Conservation (phyloP, 192 early-diverging fungal species). For the Geosiphon pyriformis region DNA sequence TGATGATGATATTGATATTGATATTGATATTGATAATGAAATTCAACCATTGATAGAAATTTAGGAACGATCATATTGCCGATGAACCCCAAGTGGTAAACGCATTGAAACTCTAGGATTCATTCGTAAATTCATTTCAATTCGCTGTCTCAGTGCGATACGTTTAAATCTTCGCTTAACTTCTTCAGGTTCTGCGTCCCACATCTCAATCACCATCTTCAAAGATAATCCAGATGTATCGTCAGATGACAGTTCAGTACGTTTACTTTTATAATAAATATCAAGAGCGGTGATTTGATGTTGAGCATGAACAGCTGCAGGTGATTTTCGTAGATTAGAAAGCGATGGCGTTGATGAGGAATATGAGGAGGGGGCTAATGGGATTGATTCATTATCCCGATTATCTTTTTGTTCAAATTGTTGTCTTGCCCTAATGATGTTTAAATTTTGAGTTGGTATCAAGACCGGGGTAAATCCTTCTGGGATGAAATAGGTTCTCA, state of each 20-base stretch:
- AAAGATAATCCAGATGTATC: background rate
- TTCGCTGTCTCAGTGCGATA: background rate
- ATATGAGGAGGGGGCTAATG: background rate
- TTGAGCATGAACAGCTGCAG: background rate
- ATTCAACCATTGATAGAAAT: too few species aligned
- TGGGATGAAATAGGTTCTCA: background rate
- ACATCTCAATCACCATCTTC: background rate
- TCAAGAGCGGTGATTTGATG: background rate
- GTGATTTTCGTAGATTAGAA: background rate
- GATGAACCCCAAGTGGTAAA: too few species aligned
- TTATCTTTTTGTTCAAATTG: background rate
- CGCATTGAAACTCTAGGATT: too few species aligned
- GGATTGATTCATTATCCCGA: background rate
- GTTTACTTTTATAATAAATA: background rate
- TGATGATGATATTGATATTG: too few species aligned
- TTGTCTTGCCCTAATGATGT: background rate
- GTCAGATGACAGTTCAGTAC: background rate
- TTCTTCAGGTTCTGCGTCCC: background rate
- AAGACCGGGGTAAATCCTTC: background rate
- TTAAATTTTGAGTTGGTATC: background rate
- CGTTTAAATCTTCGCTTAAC: background rate
- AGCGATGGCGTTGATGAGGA: background rate
- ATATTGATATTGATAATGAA: too few species aligned
- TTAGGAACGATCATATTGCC: too few species aligned
- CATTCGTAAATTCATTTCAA: background rate